Evolutionary conservation across 805 yeast genomes (phyloP).

Genomic region (Cyberlindnera xylosilytica): DNA sequence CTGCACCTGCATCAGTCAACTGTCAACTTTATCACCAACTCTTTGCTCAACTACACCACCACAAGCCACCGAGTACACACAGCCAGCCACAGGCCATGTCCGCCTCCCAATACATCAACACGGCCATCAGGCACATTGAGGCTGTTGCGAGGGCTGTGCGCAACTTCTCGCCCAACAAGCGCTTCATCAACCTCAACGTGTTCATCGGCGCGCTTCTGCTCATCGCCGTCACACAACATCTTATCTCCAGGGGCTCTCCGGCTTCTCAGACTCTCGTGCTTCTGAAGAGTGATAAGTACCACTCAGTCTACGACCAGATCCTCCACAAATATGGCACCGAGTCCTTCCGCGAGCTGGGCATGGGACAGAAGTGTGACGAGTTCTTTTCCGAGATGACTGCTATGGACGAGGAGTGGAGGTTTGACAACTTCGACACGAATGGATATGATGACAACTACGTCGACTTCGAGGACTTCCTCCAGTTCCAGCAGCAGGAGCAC

Average conservation of each 20-base stretch:
- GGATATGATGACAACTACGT: constrained; percentile 23
- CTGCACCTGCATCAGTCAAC: too few relatives aligned
- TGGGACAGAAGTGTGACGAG: constrained; percentile 17
- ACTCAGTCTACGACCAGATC: constrained; percentile 18
- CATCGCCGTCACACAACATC: constrained; percentile 16
- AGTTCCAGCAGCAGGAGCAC: constrained; percentile 4
- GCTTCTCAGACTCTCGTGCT: constrained; percentile 11
- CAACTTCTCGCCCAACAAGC: constrained; percentile 16
- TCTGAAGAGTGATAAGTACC: constrained; percentile 16
- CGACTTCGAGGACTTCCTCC: constrained; percentile 17
- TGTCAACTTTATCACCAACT: too few relatives aligned
- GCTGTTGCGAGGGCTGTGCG: constrained; percentile 1
- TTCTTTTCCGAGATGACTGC: constrained; percentile 16
- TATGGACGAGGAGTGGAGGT: constrained; percentile 17
- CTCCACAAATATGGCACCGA: constrained; percentile 4
- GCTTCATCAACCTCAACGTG: constrained; percentile 21
- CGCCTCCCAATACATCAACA: not conserved
- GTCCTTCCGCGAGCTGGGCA: constrained; percentile 6
- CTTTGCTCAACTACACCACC: too few relatives aligned
- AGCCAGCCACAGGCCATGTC: too few relatives aligned
- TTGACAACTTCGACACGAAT: constrained; percentile 19
- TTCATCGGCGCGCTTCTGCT: constrained; percentile 14
- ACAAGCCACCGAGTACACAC: too few relatives aligned
- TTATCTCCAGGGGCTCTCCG: constrained; percentile 1
- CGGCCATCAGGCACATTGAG: constrained; percentile 10